Evolutionary conservation across 257 asterid species (phyloP).

Genomic region (Avicennia marina): DNA sequence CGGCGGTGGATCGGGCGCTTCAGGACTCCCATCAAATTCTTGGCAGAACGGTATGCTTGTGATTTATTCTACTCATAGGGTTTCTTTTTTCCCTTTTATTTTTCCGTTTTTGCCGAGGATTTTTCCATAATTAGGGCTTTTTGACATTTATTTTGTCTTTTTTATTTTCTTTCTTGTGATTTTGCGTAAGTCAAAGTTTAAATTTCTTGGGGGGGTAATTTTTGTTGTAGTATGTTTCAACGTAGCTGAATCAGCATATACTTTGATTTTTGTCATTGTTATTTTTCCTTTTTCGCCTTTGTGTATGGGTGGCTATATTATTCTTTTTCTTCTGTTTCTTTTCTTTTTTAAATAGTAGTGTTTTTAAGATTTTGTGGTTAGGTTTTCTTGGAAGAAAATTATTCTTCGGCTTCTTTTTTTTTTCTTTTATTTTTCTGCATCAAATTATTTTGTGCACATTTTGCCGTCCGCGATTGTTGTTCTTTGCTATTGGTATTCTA

Average conservation of each 20-base stretch:
- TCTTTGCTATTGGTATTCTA: too few species aligned
- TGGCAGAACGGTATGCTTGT: slow-evolving; percentile 55
- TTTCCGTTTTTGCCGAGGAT: not conserved
- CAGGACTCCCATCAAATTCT: slow-evolving; percentile 66
- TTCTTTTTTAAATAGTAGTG: not conserved
- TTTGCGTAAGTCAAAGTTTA: not conserved
- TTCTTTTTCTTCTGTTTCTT: not conserved
- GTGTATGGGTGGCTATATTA: not conserved
- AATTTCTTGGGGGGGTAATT: not conserved
- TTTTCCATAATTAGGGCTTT: not conserved
- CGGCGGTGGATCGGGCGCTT: slow-evolving; percentile 69
- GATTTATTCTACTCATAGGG: slow-evolving; percentile 15
- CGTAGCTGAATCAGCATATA: slow-evolving; percentile 4
- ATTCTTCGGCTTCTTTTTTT: not conserved
- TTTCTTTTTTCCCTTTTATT: not conserved
- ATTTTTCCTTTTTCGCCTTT: not conserved
- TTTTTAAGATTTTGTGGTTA: not conserved
- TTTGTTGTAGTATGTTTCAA: not conserved
- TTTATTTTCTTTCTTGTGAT: not conserved
- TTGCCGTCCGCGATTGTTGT: not conserved
- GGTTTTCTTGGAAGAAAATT: not conserved
- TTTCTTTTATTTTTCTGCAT: not conserved
- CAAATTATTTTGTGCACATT: not conserved
- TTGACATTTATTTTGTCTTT: not conserved
- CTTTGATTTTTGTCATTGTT: not conserved